These are phyloP conservation scores for Plasmodium coatneyi DNA, from an alignment of 169 alveolate genomes.

Conservation along the genomic window DNA sequence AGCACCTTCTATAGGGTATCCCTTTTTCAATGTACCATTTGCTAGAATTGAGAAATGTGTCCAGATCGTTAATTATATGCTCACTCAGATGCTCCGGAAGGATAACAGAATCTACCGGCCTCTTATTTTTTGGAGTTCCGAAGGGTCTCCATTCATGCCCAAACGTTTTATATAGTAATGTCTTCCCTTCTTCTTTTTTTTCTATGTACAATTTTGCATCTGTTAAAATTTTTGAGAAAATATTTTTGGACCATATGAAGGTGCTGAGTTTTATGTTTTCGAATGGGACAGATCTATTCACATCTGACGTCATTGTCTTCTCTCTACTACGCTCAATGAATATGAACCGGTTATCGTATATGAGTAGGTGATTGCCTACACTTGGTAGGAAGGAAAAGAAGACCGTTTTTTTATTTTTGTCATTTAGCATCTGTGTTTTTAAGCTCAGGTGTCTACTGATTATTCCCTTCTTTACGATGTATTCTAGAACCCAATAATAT, in stretches of 20 bases:
- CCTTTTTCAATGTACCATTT: constrained; percentile 86
- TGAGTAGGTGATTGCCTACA: constrained; percentile 67
- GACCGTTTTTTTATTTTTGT: constrained; percentile 32
- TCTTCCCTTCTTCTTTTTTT: constrained; percentile 81
- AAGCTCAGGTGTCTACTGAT: constrained; percentile 77
- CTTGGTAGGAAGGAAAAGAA: constrained; percentile 68
- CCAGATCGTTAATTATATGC: constrained; percentile 49
- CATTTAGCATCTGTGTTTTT: constrained; percentile 51
- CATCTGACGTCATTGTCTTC: constrained; percentile 44
- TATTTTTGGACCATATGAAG: constrained; percentile 66
- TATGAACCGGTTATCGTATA: constrained; percentile 33
- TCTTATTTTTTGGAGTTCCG: constrained; percentile 82
- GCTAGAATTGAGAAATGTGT: constrained; percentile 40
- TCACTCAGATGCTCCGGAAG: constrained; percentile 43
- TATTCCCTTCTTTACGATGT: constrained; percentile 76
- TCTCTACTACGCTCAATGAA: constrained; percentile 57
- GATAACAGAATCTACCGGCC: constrained; percentile 83
- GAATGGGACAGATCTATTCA: constrained; percentile 48
- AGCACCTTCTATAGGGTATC: constrained; percentile 89
- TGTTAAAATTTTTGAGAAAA: constrained; percentile 45
- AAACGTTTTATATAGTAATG: constrained; percentile 78
- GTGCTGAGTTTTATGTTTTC: constrained; percentile 73
- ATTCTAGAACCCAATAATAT: constrained; percentile 84
- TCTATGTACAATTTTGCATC: constrained; percentile 64
- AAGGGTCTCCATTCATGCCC: constrained; percentile 86